Conservation (phyloP, 176 grass and related monocot species). For the Oryza nivara region DNA sequence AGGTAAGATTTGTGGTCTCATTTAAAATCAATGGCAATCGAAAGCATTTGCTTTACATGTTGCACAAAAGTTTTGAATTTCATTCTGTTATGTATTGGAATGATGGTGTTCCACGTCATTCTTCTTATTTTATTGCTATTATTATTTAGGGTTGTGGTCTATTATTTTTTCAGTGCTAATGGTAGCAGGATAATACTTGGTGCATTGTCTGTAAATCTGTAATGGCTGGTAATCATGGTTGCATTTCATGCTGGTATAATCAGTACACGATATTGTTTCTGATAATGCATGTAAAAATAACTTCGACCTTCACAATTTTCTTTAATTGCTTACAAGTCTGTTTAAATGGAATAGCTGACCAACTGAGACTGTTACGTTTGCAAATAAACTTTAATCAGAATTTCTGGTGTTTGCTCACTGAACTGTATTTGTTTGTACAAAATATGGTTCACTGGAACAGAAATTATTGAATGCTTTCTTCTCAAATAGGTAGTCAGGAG, state of each 20-base stretch:
- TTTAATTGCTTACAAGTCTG: constrained; percentile 30
- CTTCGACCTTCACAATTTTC: constrained; percentile 6
- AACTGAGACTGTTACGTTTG: background rate
- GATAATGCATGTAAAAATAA: background rate
- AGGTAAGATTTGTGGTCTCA: constrained; percentile 60
- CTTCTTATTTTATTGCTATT: constrained; percentile 26
- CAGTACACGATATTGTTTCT: constrained; percentile 11
- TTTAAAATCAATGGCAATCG: background rate
- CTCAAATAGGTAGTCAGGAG: background rate
- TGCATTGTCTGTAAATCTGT: constrained; percentile 8
- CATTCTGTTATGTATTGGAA: constrained; percentile 6
- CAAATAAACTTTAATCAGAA: constrained; percentile 13
- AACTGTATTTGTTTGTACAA: background rate
- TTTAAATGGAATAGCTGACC: constrained; percentile 12
- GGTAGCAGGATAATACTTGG: constrained; percentile 1
- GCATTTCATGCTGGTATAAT: constrained; percentile 12
- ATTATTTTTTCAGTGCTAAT: background rate
- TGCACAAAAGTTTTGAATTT: constrained; percentile 10
- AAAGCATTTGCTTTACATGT: constrained; percentile 25
- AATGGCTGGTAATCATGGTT: background rate
- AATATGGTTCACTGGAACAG: background rate
- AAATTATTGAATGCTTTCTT: background rate
- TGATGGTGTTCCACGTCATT: constrained; percentile 12
- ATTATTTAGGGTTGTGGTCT: background rate
- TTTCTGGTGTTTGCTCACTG: no score